Evolutionary conservation across 2,329 filamentous ascomycete genomes (phyloP).

Genomic region (Lachnellula subtilissima): DNA sequence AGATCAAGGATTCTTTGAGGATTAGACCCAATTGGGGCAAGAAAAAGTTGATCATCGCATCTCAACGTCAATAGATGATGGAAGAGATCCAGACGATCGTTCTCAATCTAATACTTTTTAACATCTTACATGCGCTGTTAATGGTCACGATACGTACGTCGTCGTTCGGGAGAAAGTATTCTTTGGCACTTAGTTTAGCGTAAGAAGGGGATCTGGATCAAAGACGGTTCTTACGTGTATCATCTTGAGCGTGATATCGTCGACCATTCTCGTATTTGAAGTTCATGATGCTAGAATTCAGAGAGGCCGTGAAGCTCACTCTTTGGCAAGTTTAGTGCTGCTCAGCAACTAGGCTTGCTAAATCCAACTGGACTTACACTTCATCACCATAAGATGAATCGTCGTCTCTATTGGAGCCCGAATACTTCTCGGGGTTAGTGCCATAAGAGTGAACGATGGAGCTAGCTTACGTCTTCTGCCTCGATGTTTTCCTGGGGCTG

Average conservation of each 20-base stretch:
- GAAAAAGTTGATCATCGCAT: conserved; percentile 16
- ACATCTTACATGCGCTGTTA: neutral
- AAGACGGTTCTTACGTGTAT: conserved; percentile 27
- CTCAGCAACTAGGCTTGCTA: neutral
- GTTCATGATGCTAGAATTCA: conserved; percentile 39
- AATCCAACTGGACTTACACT: neutral
- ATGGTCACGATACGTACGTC: conserved; percentile 6
- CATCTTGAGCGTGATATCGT: conserved; percentile 40
- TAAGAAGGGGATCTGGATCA: neutral
- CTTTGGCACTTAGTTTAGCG: neutral
- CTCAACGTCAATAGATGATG: conserved; percentile 22
- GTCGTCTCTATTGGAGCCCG: neutral
- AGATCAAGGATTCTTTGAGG: conserved; percentile 34
- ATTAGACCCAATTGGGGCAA: conserved; percentile 23
- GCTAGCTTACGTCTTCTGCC: neutral
- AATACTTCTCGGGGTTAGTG: neutral
- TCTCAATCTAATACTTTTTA: conserved; percentile 12
- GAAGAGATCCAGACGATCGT: conserved; percentile 20
- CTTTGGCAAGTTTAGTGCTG: neutral
- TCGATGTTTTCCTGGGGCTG: neutral
- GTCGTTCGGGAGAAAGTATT: conserved; percentile 26
- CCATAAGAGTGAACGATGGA: neutral
- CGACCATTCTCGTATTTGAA: conserved; percentile 44
- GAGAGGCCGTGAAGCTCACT: conserved; percentile 22
- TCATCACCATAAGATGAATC: conserved; percentile 7